Evolutionary conservation across 2,329 filamentous ascomycete species (phyloP).

Genomic region (Colletotrichum spinosum): DNA sequence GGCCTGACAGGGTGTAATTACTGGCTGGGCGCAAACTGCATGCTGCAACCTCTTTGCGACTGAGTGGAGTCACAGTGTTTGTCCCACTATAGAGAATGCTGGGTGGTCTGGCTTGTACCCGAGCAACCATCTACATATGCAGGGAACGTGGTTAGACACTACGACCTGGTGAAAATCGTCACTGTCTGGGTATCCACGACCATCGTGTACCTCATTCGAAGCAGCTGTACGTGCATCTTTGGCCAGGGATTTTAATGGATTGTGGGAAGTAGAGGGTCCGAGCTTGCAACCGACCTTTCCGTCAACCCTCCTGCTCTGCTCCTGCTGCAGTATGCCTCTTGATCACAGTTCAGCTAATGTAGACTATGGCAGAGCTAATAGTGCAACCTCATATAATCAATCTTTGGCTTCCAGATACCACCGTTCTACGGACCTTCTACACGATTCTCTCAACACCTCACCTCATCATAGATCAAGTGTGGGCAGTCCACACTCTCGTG

Average conservation of each 20-base stretch:
- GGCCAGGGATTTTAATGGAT: slow-evolving; percentile 33
- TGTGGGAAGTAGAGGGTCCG: slow-evolving; percentile 13
- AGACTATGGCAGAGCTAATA: no score
- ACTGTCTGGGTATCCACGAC: slow-evolving; percentile 16
- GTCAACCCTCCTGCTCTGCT: not conserved
- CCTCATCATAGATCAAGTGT: no score
- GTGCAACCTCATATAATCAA: no score
- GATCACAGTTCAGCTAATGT: no score
- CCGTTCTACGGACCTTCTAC: no score
- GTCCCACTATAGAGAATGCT: slow-evolving; percentile 21
- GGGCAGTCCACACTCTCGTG: no score
- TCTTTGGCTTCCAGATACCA: no score
- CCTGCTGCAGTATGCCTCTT: no score
- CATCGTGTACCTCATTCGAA: not conserved
- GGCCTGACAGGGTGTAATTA: slow-evolving; percentile 30
- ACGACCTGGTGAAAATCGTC: not conserved
- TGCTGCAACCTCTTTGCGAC: slow-evolving; percentile 13
- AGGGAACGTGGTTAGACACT: not conserved
- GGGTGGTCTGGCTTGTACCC: no score
- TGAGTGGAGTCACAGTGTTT: slow-evolving; percentile 29
- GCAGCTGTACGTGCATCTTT: slow-evolving; percentile 13
- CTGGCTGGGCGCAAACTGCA: slow-evolving; percentile 34
- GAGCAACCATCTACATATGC: no score
- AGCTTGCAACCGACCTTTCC: slow-evolving; percentile 34
- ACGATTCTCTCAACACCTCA: no score